Conservation (phyloP, 768 basidiomycete genomes). For the Russula lepida region DNA sequence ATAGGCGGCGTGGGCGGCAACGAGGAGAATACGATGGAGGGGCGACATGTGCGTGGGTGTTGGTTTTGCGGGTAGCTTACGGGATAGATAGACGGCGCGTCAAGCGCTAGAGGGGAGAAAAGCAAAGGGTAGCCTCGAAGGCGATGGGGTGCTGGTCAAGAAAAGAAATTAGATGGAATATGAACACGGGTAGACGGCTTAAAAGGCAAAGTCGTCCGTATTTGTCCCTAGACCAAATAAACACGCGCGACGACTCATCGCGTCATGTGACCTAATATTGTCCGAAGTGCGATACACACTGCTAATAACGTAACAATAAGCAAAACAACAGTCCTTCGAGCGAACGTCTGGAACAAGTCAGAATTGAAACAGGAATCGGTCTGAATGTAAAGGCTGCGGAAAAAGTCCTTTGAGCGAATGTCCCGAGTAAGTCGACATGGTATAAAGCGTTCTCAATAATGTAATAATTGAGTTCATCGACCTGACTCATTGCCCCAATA, state of each 20-base stretch:
- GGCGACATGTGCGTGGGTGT: conserved; percentile 26
- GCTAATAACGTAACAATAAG: background rate
- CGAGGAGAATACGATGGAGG: conserved; percentile 32
- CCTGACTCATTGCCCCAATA: background rate
- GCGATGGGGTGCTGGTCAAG: background rate
- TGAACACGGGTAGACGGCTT: background rate
- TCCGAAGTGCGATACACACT: conserved; percentile 32
- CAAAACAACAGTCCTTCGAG: no score
- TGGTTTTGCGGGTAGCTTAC: conserved; percentile 20
- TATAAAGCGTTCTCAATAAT: background rate
- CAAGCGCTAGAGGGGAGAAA: conserved; percentile 10
- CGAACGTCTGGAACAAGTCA: no score
- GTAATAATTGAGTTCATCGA: background rate
- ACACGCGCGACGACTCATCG: background rate
- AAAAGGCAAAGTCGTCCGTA: background rate
- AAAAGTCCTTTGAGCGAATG: background rate
- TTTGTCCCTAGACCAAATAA: conserved; percentile 19
- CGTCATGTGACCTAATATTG: conserved; percentile 10
- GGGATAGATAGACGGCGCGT: conserved; percentile 25
- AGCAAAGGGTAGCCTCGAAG: background rate
- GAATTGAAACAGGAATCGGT: background rate
- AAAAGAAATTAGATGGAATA: conserved; percentile 12
- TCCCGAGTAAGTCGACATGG: background rate
- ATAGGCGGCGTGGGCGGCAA: conserved; percentile 35
- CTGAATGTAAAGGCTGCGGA: background rate